Percentiles rank a stretch among this genome's conserved stretches.
These are phyloP conservation scores for Corchorus olitorius DNA, from an alignment of 345 rosid genomes.

Conservation along the genomic window DNA sequence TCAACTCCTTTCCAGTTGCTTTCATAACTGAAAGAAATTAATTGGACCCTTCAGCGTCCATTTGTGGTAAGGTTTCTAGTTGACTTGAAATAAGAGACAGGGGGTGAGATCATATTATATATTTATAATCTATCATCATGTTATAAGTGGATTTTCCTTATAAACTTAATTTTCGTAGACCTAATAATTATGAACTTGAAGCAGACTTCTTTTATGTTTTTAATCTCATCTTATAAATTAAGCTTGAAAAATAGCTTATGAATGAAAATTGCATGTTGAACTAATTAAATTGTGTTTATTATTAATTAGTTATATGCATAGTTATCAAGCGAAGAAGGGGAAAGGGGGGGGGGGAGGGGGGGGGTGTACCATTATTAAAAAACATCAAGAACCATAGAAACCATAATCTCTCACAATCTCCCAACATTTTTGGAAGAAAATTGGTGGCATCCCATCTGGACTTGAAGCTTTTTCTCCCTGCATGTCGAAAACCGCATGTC, in stretches of 20 bases:
- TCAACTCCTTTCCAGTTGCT: background rate
- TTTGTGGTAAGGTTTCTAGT: background rate
- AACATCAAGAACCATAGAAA: too few species aligned
- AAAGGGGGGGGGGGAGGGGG: too few species aligned
- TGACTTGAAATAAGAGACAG: background rate
- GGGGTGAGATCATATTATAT: too few species aligned
- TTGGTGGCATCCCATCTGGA: too few species aligned
- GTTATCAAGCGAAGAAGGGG: too few species aligned
- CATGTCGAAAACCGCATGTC: too few species aligned
- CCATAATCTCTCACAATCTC: too few species aligned
- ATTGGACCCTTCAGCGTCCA: background rate
- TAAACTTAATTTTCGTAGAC: background rate
- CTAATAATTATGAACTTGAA: constrained; percentile 1
- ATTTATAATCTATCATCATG: too few species aligned
- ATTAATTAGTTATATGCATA: too few species aligned
- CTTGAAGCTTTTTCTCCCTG: too few species aligned
- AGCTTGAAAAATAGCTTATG: background rate
- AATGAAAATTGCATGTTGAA: background rate
- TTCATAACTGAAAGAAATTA: background rate
- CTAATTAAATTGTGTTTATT: background rate
- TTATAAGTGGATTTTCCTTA: background rate
- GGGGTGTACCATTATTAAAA: too few species aligned
- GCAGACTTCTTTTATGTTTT: background rate
- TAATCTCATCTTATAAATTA: background rate
- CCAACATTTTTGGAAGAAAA: too few species aligned